phyloP scores from a whole-genome alignment of 108 stramenopile species.

The Chaetoceros tenuissimus region DNA sequence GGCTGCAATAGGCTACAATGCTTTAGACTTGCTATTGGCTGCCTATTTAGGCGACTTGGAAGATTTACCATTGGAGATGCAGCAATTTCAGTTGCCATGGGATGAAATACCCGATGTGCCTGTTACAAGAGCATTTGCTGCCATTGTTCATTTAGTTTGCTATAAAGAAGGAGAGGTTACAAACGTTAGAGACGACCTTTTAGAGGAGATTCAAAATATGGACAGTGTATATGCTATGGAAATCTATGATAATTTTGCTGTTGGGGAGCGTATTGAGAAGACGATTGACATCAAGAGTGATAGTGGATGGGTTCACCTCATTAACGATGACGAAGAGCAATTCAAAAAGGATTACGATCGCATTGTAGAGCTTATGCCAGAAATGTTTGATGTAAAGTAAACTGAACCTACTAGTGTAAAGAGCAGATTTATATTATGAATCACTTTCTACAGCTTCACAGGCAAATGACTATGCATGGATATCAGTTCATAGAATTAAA shows the following conservation, averaged over 20 bases:
- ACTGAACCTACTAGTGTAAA: not conserved
- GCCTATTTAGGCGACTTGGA: slow-evolving; percentile 54
- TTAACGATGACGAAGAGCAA: slow-evolving; percentile 53
- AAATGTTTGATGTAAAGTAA: slow-evolving; percentile 48
- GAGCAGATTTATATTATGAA: too few relatives aligned
- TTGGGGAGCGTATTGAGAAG: slow-evolving; percentile 42
- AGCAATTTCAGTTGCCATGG: slow-evolving; percentile 34
- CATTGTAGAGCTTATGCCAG: slow-evolving; percentile 67
- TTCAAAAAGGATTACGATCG: slow-evolving; percentile 60
- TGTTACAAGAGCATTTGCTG: slow-evolving; percentile 36
- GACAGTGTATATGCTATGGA: slow-evolving; percentile 61
- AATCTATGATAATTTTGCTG: slow-evolving; percentile 53
- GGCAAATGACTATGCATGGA: too few relatives aligned
- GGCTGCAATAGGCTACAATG: slow-evolving; percentile 77
- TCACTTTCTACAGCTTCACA: too few relatives aligned
- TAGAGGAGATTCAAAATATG: slow-evolving; percentile 58
- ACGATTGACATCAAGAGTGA: slow-evolving; percentile 68
- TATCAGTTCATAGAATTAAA: too few relatives aligned
- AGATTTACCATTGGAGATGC: slow-evolving; percentile 17
- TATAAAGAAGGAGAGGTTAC: slow-evolving; percentile 42
- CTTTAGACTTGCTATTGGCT: slow-evolving; percentile 59
- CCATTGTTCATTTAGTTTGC: slow-evolving; percentile 71
- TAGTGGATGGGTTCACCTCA: slow-evolving; percentile 76
- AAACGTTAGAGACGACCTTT: slow-evolving; percentile 31
- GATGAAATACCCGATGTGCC: slow-evolving; percentile 48